Evolutionary conservation across 2,329 filamentous ascomycete genomes (phyloP).

Genomic region (Zasmidium angulare): DNA sequence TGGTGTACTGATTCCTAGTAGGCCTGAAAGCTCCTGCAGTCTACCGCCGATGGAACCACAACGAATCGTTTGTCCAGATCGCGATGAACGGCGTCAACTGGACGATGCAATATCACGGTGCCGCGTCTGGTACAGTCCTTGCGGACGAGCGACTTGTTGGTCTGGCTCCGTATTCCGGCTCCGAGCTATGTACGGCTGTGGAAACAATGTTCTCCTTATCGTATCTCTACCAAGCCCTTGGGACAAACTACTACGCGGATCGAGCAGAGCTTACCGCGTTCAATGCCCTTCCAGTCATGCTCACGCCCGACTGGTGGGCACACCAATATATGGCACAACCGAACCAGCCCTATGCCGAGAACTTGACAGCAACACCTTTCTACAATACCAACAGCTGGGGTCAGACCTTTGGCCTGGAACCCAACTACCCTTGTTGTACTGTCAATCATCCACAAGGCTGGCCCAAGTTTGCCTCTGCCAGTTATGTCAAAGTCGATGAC

Average conservation of each 20-base stretch:
- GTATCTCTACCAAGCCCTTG: slow-evolving; percentile 53
- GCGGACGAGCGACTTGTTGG: slow-evolving; percentile 52
- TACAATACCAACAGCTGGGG: slow-evolving; percentile 49
- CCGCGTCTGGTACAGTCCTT: slow-evolving; percentile 50
- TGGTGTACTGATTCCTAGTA: no score
- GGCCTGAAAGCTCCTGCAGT: slow-evolving; percentile 48
- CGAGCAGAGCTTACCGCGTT: slow-evolving; percentile 54
- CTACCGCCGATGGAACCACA: slow-evolving; percentile 46
- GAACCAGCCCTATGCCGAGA: slow-evolving; percentile 53
- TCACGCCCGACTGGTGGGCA: slow-evolving; percentile 56
- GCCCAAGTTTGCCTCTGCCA: slow-evolving; percentile 55
- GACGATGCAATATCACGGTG: slow-evolving; percentile 51
- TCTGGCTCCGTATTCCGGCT: slow-evolving; percentile 43
- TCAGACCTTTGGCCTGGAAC: slow-evolving; percentile 54
- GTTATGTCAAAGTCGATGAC: slow-evolving; percentile 45
- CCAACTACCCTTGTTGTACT: slow-evolving; percentile 57
- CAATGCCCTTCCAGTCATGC: slow-evolving; percentile 55
- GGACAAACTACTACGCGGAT: slow-evolving; percentile 51
- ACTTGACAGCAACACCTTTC: slow-evolving; percentile 46
- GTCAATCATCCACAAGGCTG: slow-evolving; percentile 60
- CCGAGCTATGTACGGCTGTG: slow-evolving; percentile 54
- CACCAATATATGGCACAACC: slow-evolving; percentile 57
- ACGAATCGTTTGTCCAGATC: slow-evolving; percentile 43
- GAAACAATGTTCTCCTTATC: slow-evolving; percentile 54
- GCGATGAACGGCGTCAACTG: slow-evolving; percentile 47